Percentiles rank a stretch among this genome's conserved stretches.
Evolutionary conservation across 2,329 filamentous ascomycete species (phyloP).

Genomic region (Arthrobotrys musiformis): DNA sequence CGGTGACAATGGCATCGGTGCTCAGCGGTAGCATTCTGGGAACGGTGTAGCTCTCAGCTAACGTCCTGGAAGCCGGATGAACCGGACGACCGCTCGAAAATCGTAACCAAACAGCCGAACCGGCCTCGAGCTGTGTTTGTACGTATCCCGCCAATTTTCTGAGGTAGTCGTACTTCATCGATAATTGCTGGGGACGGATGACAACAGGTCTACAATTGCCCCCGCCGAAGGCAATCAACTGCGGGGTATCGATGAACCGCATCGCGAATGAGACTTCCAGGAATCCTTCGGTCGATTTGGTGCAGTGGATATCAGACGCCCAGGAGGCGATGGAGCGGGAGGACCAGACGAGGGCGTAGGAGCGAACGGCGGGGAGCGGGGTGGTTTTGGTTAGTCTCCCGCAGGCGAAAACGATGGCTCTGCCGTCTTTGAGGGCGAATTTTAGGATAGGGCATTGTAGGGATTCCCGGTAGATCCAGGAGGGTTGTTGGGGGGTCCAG

Average conservation of each 20-base stretch:
- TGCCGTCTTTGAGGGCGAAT: slow-evolving; percentile 12
- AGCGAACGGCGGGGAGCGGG: background rate
- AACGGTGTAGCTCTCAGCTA: background rate
- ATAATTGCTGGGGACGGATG: background rate
- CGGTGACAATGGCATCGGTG: background rate
- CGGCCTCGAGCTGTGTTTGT: background rate
- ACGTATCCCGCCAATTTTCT: background rate
- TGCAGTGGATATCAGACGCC: background rate
- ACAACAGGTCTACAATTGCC: background rate
- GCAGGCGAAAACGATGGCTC: slow-evolving; percentile 6
- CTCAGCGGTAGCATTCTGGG: background rate
- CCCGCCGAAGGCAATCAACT: slow-evolving; percentile 16
- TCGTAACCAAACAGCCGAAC: slow-evolving; percentile 20
- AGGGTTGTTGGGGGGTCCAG: background rate
- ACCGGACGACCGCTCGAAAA: slow-evolving; percentile 8
- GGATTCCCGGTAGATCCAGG: background rate
- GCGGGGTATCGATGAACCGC: slow-evolving; percentile 8
- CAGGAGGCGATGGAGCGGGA: background rate
- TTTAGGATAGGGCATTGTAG: slow-evolving; percentile 7
- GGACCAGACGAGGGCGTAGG: slow-evolving; percentile 26
- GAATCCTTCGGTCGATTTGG: background rate
- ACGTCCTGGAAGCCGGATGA: slow-evolving; percentile 2
- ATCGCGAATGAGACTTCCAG: slow-evolving; percentile 8
- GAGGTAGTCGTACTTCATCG: background rate
- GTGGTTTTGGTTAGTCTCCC: background rate